A percentile compares a stretch with the other conserved stretches of the same genome.
Evolutionary conservation across 2,329 filamentous ascomycete genomes (phyloP).

Genomic region (Verticillium albo-atrum): DNA sequence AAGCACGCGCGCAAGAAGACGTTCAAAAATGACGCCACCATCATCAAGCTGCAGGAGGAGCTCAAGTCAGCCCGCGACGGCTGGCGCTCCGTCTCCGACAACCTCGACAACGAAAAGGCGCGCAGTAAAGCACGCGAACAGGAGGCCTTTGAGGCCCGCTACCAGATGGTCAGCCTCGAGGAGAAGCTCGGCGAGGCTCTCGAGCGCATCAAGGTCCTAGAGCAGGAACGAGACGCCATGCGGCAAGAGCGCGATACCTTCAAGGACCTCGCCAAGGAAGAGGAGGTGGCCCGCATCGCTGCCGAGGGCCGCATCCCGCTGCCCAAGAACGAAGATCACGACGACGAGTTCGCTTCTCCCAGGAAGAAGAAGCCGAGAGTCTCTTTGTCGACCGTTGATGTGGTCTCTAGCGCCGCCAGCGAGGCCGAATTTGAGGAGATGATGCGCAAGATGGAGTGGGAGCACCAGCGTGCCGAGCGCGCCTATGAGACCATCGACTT

Average conservation of each 20-base stretch:
- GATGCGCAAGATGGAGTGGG: conserved; percentile 48
- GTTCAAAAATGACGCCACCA: conserved; percentile 67
- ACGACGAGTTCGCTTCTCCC: conserved; percentile 61
- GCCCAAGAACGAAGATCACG: conserved; percentile 46
- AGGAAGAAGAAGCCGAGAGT: conserved; percentile 44
- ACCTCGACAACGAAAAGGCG: conserved; percentile 59
- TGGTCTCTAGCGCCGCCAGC: conserved; percentile 49
- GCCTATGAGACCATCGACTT: conserved; percentile 72
- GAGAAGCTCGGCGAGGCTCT: conserved; percentile 63
- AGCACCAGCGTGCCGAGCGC: conserved; percentile 60
- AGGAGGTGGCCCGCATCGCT: conserved; percentile 68
- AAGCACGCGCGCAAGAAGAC: conserved; percentile 65
- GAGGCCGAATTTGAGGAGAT: conserved; percentile 58
- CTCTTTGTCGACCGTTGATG: conserved; percentile 43
- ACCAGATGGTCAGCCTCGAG: conserved; percentile 59
- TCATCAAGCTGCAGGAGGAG: conserved; percentile 71
- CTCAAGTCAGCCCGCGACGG: conserved; percentile 56
- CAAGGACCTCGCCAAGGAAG: conserved; percentile 67
- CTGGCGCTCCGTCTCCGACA: conserved; percentile 53
- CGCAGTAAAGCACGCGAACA: conserved; percentile 59
- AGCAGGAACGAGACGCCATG: conserved; percentile 71
- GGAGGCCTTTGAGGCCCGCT: conserved; percentile 64
- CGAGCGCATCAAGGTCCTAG: conserved; percentile 59
- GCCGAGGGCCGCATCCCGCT: conserved; percentile 67
- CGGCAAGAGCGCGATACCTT: conserved; percentile 68